These are phyloP conservation scores for Candida ortonii DNA, from an alignment of 805 yeast species.

Conservation along the genomic window DNA sequence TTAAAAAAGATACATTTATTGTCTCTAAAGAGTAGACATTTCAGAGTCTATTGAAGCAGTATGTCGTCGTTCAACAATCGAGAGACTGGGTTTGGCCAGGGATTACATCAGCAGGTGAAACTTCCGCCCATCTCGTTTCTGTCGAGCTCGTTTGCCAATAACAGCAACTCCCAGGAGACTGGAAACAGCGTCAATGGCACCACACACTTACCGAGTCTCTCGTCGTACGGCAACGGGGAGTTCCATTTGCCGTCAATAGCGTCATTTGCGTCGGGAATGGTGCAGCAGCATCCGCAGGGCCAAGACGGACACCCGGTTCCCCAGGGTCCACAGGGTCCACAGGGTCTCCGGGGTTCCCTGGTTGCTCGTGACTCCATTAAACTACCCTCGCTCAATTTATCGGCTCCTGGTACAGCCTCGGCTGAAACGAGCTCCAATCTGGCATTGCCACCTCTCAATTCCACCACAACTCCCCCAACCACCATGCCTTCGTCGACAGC, in stretches of 20 bases:
- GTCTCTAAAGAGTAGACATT: no score
- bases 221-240: conserved; percentile 10
- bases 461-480: conserved; percentile 4
- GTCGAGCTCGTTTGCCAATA: conserved; percentile 12
- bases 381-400: conserved; percentile 17
- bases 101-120: conserved; percentile 17
- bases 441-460: conserved; percentile 10
- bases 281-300: conserved; percentile 1
- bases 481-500: conserved; percentile 8
- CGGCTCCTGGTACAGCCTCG: conserved; percentile 5
- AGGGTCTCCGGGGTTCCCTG: conserved; percentile 1
- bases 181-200: conserved; percentile 1
- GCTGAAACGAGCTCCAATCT: conserved; percentile 6
- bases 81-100: conserved; percentile 7
- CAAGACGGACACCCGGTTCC: no score
- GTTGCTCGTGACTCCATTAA: conserved; percentile 12
- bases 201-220: conserved; percentile 5
- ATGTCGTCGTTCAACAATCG: conserved; percentile 13
- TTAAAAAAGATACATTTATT: no score
- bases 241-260: conserved; percentile 21
- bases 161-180: conserved; percentile 5
- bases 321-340: neutral
- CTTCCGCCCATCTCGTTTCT: conserved; percentile 29
- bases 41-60: no score
- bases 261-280: conserved; percentile 8